These are phyloP conservation scores for Iris macrosiphon DNA, from an alignment of 106 monocot genomes.

Conservation along the genomic window DNA sequence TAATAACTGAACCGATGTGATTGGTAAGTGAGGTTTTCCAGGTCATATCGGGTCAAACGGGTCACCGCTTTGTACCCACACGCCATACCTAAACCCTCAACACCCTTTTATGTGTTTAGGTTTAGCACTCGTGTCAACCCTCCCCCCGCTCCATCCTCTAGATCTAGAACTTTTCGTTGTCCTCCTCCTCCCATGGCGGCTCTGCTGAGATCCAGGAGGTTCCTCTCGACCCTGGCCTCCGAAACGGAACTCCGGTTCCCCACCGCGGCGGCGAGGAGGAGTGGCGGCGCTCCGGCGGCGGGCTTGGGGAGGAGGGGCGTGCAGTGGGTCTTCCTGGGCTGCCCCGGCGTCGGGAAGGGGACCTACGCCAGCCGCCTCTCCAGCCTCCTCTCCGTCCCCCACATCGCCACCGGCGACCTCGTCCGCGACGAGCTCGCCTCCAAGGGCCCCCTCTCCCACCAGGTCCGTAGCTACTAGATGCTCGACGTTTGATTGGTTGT, in stretches of 20 bases:
- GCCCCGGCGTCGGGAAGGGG: constrained; percentile 95
- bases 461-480: constrained; percentile 23
- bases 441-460: constrained; percentile 47
- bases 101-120: no score
- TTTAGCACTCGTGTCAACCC: no score
- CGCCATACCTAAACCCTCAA: no score
- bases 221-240: constrained; percentile 24
- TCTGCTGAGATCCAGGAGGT: no score
- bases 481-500: neutral
- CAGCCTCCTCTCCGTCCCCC: constrained; percentile 70
- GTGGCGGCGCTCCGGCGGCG: neutral
- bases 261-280: neutral
- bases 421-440: constrained; percentile 81
- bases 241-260: constrained; percentile 18
- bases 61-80: no score
- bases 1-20: no score
- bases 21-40: no score
- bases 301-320: constrained; percentile 36
- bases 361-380: constrained; percentile 91
- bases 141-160: no score
- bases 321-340: constrained; percentile 92
- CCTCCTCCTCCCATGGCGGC: neutral
- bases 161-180: no score
- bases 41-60: no score
- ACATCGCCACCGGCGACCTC: constrained; percentile 98